Base-by-base conservation (phyloP, 768 basidiomycete genomes). In the Amanita polypyramis region DNA sequence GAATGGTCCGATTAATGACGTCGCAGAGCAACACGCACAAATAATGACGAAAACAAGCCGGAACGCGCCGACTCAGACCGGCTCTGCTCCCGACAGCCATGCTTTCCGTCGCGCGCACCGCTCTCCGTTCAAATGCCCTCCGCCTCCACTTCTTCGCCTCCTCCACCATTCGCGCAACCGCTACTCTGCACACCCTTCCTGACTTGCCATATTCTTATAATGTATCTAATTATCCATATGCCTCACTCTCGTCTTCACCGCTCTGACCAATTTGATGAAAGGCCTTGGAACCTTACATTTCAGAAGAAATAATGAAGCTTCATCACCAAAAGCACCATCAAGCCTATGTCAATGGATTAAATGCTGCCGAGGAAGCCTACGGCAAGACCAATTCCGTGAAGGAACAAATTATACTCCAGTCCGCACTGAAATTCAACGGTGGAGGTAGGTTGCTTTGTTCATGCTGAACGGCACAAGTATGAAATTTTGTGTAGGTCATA, bases 391-490 rank as follows among this genome's bases (percentile, higher is more conserved):
- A 71, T 14, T 78, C 85, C 33, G 74, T 80, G 46, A 82, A 82
- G 61, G 82, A 85, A 56, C 70, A 75, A 53, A 95, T 99, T 63
- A 76, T 76, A 2, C 76, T 98, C 14, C 95, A 97, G 64, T 69
- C 85, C 11, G 93, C 95, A 7, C 71, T 99, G 61, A 97, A 92
- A 69, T 99, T 98, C 69, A 95, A 96, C 64, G 94, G 94, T n/a
- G 94, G 94, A 59, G 90, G 91, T 79, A 44, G 12, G 72, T 56
- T 38, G 14, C 25, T 38, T 50, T 40, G 27, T 36, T 35, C 43
- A 15, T 39, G 11, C 32, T 53, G 47, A 19, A 17, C 12, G 17
- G 23, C 19, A 14, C 4, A 14, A 17, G 10, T 38, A 27, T 36
- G 4, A 40, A 19, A 39, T n/a, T 17, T 38, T 30, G 11, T 30